A percentile compares a stretch with the other conserved stretches of the same genome.
Conservation (phyloP, 1,284 basidiomycete species). For the Papiliotrema laurentii region DNA sequence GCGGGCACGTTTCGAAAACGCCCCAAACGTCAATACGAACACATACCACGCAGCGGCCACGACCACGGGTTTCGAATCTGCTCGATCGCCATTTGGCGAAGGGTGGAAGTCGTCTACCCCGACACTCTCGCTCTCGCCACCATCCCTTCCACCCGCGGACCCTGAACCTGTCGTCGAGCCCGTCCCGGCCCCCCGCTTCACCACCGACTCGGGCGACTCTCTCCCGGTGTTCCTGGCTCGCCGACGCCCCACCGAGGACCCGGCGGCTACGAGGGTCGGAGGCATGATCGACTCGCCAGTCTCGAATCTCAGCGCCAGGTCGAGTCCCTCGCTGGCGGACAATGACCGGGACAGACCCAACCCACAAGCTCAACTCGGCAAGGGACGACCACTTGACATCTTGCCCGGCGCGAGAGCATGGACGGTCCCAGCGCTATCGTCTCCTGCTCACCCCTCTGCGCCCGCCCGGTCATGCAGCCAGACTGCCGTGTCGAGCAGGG, state of each 20-base stretch:
- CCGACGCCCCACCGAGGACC: slow-evolving; percentile 8
- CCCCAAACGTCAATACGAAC: background rate
- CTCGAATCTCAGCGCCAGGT: background rate
- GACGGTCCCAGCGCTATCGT: background rate
- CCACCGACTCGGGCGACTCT: background rate
- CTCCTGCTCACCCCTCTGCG: background rate
- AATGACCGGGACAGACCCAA: background rate
- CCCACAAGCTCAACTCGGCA: background rate
- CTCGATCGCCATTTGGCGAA: background rate
- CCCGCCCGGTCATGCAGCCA: background rate
- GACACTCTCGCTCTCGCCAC: background rate
- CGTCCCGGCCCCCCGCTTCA: background rate
- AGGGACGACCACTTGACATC: background rate
- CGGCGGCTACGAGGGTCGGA: background rate
- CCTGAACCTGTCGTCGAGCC: background rate
- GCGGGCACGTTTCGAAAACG: slow-evolving; percentile 26
- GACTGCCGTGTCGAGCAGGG: background rate
- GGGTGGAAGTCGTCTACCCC: background rate
- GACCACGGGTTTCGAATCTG: background rate
- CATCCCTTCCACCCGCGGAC: background rate
- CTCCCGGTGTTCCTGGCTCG: slow-evolving; percentile 18
- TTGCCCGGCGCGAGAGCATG: background rate
- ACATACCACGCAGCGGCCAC: background rate
- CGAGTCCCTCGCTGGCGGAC: background rate
- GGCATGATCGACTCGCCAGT: background rate